phyloP scores from a whole-genome alignment of 345 rosid genomes.

The Camelina laxa region DNA sequence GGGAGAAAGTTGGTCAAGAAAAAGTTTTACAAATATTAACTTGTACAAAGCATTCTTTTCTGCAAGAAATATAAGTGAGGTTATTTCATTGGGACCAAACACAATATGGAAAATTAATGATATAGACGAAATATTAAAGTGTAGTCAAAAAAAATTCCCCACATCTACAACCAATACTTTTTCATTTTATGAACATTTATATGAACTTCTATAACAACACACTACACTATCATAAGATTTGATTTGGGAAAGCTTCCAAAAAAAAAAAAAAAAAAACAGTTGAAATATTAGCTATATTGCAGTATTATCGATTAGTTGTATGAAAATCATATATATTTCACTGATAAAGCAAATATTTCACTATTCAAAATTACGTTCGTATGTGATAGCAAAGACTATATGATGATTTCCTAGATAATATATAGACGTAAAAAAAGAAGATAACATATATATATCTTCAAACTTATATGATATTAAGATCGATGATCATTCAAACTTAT shows the following conservation, averaged over 20 bases:
- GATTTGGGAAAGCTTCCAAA: too few relatives aligned
- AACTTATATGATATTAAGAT: constrained; percentile 27
- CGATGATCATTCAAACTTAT: constrained; percentile 31
- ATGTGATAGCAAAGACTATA: constrained; percentile 22
- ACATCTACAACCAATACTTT: neutral
- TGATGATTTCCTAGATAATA: constrained; percentile 1
- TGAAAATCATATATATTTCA: neutral
- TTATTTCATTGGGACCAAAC: constrained; percentile 34
- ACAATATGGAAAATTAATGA: neutral
- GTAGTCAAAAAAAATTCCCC: neutral
- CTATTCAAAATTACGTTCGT: constrained; percentile 17
- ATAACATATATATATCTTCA: neutral
- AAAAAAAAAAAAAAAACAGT: too few relatives aligned
- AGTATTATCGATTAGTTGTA: constrained; percentile 6
- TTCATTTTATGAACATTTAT: too few relatives aligned
- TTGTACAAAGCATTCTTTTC: constrained; percentile 42
- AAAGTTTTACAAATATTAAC: constrained; percentile 17
- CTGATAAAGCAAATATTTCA: neutral
- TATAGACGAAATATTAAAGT: neutral
- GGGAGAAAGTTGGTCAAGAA: constrained; percentile 23
- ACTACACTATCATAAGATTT: too few relatives aligned
- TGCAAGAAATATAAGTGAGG: constrained; percentile 33
- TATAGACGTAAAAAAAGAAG: too few relatives aligned
- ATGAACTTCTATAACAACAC: too few relatives aligned
- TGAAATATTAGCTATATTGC: neutral